phyloP scores from a whole-genome alignment of 73 alveolate genomes.

The Symbiodinium pilosum region DNA sequence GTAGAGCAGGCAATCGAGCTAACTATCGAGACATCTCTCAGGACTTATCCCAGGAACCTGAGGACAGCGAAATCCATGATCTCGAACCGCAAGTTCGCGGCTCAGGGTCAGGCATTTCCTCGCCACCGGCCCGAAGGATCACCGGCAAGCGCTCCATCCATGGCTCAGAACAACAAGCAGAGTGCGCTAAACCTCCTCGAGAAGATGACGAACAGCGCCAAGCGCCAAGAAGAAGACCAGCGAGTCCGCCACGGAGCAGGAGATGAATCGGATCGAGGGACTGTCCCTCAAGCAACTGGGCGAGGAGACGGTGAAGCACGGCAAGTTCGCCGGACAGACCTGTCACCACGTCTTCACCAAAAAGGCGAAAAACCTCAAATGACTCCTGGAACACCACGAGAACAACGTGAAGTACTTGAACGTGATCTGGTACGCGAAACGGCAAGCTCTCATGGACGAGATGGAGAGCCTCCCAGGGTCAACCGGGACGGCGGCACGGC shows the following conservation, averaged over 20 bases:
- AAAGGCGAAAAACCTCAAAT: neutral
- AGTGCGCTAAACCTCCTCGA: neutral
- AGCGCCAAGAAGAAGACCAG: neutral
- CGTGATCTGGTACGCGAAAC: neutral
- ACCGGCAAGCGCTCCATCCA: neutral
- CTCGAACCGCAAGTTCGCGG: neutral
- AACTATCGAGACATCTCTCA: neutral
- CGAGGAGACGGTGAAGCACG: neutral
- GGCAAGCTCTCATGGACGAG: too few relatives aligned
- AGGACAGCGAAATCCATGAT: neutral
- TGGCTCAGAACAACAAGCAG: neutral
- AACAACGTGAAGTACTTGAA: neutral
- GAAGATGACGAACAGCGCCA: neutral
- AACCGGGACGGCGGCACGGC: too few relatives aligned
- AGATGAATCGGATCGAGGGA: neutral
- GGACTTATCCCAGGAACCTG: neutral
- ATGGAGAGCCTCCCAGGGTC: too few relatives aligned
- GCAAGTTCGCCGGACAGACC: neutral
- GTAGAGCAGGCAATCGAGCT: neutral
- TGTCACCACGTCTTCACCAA: neutral
- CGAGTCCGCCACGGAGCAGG: neutral
- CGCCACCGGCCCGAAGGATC: neutral
- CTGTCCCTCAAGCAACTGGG: neutral
- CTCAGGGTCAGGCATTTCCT: neutral
- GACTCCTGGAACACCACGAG: neutral